These are phyloP conservation scores for Pontederia paniculata DNA, from an alignment of 176 grass and related monocot genomes.

Conservation along the genomic window DNA sequence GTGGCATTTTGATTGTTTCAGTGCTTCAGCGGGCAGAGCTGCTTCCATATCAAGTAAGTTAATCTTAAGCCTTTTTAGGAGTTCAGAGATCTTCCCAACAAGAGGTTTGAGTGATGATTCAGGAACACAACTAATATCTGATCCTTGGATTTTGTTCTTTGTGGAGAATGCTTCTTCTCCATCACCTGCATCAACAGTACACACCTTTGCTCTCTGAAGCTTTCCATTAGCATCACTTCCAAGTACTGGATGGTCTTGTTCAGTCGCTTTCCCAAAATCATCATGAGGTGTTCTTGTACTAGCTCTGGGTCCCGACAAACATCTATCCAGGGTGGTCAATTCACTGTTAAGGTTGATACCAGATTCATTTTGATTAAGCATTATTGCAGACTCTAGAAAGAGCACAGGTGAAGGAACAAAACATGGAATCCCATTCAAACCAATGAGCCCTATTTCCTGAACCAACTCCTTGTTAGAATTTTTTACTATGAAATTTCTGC, in stretches of 20 bases:
- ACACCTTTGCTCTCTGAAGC: slow-evolving; percentile 30
- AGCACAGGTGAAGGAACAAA: slow-evolving; percentile 51
- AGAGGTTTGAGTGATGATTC: slow-evolving; percentile 62
- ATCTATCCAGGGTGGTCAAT: slow-evolving; percentile 29
- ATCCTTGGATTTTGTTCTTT: slow-evolving; percentile 33
- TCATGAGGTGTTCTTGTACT: neutral
- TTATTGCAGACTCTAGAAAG: slow-evolving; percentile 49
- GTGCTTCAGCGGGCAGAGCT: slow-evolving; percentile 58
- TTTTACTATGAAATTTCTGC: slow-evolving; percentile 57
- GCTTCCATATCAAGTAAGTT: slow-evolving; percentile 93
- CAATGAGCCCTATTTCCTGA: slow-evolving; percentile 72
- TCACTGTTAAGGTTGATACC: slow-evolving; percentile 29
- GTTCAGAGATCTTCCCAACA: slow-evolving; percentile 57
- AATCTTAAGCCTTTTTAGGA: slow-evolving; percentile 68
- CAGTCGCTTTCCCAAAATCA: neutral
- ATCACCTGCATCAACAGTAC: slow-evolving; percentile 20
- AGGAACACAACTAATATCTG: slow-evolving; percentile 46
- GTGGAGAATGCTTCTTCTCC: slow-evolving; percentile 37
- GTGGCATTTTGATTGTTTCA: slow-evolving; percentile 48
- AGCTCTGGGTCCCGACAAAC: slow-evolving; percentile 19
- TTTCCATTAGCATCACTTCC: slow-evolving; percentile 30
- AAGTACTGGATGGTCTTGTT: slow-evolving; percentile 25
- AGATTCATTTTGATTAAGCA: slow-evolving; percentile 35
- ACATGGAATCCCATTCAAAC: slow-evolving; percentile 57
- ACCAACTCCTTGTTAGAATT: slow-evolving; percentile 73